phyloP scores from a whole-genome alignment of 352 stramenopile genomes.

The Globisporangium orthogonon region DNA sequence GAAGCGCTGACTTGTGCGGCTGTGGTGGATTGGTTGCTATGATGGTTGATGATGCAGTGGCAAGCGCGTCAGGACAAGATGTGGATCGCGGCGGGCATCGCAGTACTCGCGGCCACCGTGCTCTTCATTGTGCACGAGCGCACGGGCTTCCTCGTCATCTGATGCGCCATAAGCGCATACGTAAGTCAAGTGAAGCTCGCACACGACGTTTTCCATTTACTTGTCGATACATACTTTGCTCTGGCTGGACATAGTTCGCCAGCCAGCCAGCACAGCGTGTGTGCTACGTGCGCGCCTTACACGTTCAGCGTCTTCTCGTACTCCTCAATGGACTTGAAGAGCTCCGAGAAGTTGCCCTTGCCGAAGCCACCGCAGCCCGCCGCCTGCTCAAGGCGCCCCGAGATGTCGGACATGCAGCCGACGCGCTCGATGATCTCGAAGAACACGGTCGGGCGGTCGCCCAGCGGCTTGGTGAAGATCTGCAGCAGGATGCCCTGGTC shows the following conservation, averaged over 20 bases:
- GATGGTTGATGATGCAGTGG: constrained; percentile 30
- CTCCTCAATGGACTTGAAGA: constrained; percentile 92
- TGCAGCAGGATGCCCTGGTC: constrained; percentile 91
- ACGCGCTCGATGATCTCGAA: constrained; percentile 93
- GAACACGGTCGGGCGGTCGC: constrained; percentile 85
- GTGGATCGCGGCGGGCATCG: constrained; percentile 67
- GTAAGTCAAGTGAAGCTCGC: too few relatives aligned
- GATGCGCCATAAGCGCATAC: background rate
- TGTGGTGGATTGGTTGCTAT: background rate
- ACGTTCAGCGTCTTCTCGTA: constrained; percentile 84
- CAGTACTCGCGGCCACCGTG: constrained; percentile 54
- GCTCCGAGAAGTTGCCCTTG: constrained; percentile 90
- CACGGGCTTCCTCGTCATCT: constrained; percentile 63
- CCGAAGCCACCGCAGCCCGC: constrained; percentile 85
- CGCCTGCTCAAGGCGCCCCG: constrained; percentile 67
- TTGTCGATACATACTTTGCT: background rate
- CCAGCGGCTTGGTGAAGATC: constrained; percentile 90
- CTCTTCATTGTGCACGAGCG: constrained; percentile 74
- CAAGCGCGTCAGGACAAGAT: constrained; percentile 69
- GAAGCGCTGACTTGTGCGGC: background rate
- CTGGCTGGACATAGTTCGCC: too few relatives aligned
- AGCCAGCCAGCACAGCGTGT: too few relatives aligned
- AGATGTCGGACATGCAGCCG: constrained; percentile 76
- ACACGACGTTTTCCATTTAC: too few relatives aligned
- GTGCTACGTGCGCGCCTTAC: constrained; percentile 16